phyloP scores from a whole-genome alignment of 192 early-diverging fungal species.

The Backusella luteola region DNA sequence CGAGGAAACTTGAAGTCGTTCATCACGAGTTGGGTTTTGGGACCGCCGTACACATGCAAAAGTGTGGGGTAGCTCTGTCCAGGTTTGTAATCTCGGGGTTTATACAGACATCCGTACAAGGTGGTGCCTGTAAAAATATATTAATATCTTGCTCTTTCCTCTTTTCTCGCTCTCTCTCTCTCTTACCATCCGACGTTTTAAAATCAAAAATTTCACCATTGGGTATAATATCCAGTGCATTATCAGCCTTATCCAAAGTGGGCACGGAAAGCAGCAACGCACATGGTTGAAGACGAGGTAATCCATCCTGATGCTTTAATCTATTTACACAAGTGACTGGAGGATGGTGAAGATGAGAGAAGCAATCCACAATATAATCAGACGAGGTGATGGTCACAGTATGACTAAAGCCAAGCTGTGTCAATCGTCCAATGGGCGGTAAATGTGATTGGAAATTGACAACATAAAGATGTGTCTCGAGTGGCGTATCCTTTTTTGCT shows the following conservation, averaged over 20 bases:
- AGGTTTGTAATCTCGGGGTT: constrained; percentile 43
- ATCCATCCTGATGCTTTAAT: neutral
- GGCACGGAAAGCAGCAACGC: neutral
- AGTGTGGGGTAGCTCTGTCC: constrained; percentile 60
- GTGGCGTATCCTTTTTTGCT: constrained; percentile 53
- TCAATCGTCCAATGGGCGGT: constrained; percentile 27
- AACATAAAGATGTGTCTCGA: constrained; percentile 66
- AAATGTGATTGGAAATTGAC: constrained; percentile 27
- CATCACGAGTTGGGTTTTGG: constrained; percentile 68
- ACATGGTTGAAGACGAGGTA: neutral
- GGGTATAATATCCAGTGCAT: constrained; percentile 3
- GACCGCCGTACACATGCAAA: constrained; percentile 71
- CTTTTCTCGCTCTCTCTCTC: too few relatives aligned
- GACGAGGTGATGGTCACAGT: constrained; percentile 35
- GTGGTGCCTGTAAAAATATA: constrained; percentile 19
- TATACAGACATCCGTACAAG: constrained; percentile 60
- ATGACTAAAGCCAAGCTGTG: constrained; percentile 51
- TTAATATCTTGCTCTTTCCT: too few relatives aligned
- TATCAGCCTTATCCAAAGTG: neutral
- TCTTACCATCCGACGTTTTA: constrained; percentile 14
- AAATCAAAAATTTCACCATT: constrained; percentile 25
- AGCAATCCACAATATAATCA: constrained; percentile 46
- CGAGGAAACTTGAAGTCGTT: constrained; percentile 71
- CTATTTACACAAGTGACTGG: constrained; percentile 11
- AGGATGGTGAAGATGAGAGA: constrained; percentile 45